Percentiles rank a stretch among this genome's conserved stretches.
Conservation (phyloP, 495 filamentous ascomycete genomes). For the Daldinia caldariorum region DNA sequence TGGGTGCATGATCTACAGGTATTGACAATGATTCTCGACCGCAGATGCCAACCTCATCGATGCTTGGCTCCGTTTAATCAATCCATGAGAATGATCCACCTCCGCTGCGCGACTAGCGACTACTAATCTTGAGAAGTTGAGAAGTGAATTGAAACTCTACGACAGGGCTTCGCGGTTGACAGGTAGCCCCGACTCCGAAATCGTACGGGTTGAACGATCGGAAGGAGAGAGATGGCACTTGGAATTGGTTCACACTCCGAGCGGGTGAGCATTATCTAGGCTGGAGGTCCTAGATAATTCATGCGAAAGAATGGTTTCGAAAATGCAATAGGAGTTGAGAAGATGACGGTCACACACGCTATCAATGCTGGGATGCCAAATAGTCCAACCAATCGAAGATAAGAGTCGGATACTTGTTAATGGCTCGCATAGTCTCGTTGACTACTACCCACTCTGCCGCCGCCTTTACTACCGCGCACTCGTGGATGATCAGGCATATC, state of each 20-base stretch:
- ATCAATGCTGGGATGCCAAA: slow-evolving; percentile 22
- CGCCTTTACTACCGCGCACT: neutral
- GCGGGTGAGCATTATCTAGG: slow-evolving; percentile 7
- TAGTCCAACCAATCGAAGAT: slow-evolving; percentile 7
- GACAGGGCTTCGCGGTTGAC: neutral
- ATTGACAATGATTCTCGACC: slow-evolving; percentile 5
- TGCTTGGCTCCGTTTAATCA: neutral
- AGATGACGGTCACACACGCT: slow-evolving; percentile 4
- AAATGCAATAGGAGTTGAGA: slow-evolving; percentile 30
- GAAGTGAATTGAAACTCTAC: slow-evolving; percentile 5
- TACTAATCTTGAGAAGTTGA: neutral
- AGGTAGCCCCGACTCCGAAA: neutral
- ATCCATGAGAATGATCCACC: neutral
- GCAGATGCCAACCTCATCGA: slow-evolving; percentile 1
- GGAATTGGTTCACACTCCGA: neutral
- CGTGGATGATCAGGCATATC: slow-evolving; percentile 15
- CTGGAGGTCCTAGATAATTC: slow-evolving; percentile 9
- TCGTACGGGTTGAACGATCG: slow-evolving; percentile 5
- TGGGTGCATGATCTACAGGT: slow-evolving; percentile 6
- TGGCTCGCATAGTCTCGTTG: slow-evolving; percentile 9
- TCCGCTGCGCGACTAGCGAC: neutral
- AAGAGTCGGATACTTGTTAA: slow-evolving; percentile 18
- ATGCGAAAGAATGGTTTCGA: slow-evolving; percentile 16
- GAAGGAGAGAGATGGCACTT: slow-evolving; percentile 10
- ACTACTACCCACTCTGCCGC: neutral